A percentile compares a stretch with the other conserved stretches of the same genome.
Conservation (phyloP, 108 stramenopile genomes). For the Conticribra guillardii region DNA sequence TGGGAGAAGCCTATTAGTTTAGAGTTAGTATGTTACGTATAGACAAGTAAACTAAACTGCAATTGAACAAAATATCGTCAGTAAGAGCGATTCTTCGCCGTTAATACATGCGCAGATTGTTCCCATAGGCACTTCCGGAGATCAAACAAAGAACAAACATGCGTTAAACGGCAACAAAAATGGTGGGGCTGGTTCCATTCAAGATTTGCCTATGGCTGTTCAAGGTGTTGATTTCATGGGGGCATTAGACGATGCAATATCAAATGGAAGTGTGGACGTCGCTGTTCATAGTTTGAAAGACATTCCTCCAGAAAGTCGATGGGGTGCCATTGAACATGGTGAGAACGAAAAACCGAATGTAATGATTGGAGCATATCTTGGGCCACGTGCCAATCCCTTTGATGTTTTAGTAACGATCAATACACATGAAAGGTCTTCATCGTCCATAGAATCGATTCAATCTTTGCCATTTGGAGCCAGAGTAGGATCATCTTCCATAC, state of each 20-base stretch:
- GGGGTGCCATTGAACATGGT: no score
- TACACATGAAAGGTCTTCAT: no score
- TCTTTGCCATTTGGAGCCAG: conserved; percentile 14
- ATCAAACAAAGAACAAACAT: not conserved
- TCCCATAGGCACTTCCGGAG: conserved; percentile 17
- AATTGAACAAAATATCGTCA: no score
- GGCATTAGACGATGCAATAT: conserved; percentile 26
- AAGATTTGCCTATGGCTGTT: conserved; percentile 21
- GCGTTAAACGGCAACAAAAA: not conserved
- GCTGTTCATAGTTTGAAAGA: conserved; percentile 41
- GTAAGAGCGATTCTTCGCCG: no score
- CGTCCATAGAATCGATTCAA: conserved; percentile 9
- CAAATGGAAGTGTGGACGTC: conserved; percentile 13
- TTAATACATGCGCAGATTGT: no score
- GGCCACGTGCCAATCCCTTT: conserved; percentile 18
- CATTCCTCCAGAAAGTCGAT: conserved; percentile 27
- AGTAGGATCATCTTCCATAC: conserved; percentile 26
- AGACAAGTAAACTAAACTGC: no score
- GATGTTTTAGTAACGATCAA: conserved; percentile 21
- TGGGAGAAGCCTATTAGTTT: no score
- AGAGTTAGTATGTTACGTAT: no score
- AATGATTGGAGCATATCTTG: conserved; percentile 10
- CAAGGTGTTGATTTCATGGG: conserved; percentile 28
- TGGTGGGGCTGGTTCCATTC: no score
- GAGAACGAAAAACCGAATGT: no score